phyloP scores from a whole-genome alignment of 257 asterid species.

The Solanum sparsipilum region DNA sequence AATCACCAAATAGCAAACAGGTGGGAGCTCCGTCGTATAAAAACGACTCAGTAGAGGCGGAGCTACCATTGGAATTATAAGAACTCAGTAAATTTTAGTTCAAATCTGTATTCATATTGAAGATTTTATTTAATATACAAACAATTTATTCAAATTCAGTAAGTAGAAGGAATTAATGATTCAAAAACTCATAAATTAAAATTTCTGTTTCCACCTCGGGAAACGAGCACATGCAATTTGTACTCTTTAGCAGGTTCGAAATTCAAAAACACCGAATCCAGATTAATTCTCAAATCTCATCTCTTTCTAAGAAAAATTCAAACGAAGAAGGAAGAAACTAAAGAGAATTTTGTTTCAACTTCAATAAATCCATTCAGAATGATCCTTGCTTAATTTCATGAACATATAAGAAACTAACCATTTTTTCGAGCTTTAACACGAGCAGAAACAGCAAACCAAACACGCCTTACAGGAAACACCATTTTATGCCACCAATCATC shows the following conservation, averaged over 20 bases:
- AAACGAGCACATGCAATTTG: neutral
- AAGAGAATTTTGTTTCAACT: neutral
- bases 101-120: neutral
- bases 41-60: neutral
- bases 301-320: no score
- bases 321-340: neutral
- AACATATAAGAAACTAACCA: slow-evolving; percentile 21
- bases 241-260: neutral
- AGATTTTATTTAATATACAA: neutral
- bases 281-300: neutral
- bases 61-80: neutral
- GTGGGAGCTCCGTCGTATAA: neutral
- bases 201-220: neutral
- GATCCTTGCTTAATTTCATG: neutral
- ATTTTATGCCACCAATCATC: slow-evolving; percentile 73
- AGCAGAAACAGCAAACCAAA: slow-evolving; percentile 52
- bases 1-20: neutral
- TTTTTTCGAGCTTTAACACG: slow-evolving; percentile 57
- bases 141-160: neutral
- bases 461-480: slow-evolving; percentile 70
- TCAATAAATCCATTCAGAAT: neutral
- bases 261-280: neutral
- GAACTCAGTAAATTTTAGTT: neutral
- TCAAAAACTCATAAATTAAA: neutral
- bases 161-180: neutral